A percentile compares a stretch with the other conserved stretches of the same genome.
Conservation (phyloP, 2,329 filamentous ascomycete genomes). For the Pseudogymnoascus pannorum region DNA sequence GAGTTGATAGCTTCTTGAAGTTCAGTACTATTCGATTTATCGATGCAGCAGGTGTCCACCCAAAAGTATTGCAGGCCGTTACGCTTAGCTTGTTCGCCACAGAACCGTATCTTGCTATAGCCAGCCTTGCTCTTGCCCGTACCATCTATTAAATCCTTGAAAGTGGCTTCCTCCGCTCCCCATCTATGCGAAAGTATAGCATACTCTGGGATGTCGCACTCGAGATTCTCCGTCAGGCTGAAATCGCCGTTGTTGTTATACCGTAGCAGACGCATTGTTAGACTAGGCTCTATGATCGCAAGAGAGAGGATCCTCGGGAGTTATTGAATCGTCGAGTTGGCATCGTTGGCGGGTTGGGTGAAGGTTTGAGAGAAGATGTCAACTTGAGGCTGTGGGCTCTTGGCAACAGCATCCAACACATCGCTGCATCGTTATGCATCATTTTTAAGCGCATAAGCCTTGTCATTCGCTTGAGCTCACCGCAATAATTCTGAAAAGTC, state of each 20-base stretch:
- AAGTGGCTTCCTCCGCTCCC: conserved; percentile 14
- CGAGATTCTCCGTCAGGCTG: conserved; percentile 11
- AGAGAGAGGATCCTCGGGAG: conserved; percentile 9
- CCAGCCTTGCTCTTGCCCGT: conserved; percentile 12
- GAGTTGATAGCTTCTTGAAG: conserved; percentile 16
- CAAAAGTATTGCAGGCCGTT: conserved; percentile 15
- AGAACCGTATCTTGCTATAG: conserved; percentile 10
- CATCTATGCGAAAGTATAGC: conserved; percentile 17
- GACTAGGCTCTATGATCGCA: background rate
- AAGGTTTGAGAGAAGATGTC: conserved; percentile 8
- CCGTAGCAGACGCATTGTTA: conserved; percentile 17
- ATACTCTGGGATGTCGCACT: conserved; percentile 13
- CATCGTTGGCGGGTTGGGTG: conserved; percentile 7
- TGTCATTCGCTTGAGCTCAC: conserved; percentile 12
- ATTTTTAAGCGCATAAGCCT: too few relatives aligned
- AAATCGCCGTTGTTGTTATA: conserved; percentile 12
- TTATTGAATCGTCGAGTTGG: conserved; percentile 10
- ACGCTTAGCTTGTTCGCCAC: conserved; percentile 9
- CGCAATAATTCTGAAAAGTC: conserved; percentile 12
- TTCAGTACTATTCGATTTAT: conserved; percentile 14
- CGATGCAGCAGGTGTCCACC: conserved; percentile 20
- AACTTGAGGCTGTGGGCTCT: conserved; percentile 10
- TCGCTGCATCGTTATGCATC: conserved; percentile 14
- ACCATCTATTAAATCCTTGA: conserved; percentile 10
- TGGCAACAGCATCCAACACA: background rate